phyloP scores from a whole-genome alignment of 208 protist species.

The Novymonas esmeraldas region DNA sequence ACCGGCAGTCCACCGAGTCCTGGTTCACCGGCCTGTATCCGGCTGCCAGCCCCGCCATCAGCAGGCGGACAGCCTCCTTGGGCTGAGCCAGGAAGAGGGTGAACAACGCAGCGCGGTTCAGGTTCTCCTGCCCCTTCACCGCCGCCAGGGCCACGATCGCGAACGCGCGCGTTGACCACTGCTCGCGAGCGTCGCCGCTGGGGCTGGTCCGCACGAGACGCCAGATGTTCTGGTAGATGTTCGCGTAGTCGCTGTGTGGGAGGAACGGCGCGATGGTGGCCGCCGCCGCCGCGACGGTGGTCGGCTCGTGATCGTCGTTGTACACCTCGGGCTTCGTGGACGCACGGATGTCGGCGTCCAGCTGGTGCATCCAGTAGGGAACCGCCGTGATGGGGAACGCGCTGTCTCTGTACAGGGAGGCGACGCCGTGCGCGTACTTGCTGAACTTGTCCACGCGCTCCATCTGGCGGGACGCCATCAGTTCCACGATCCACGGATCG shows the following conservation, averaged over 20 bases:
- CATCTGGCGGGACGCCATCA: conserved; percentile 91
- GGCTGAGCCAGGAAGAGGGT: too few species aligned
- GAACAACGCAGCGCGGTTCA: too few species aligned
- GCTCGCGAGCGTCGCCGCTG: neutral
- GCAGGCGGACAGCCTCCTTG: too few species aligned
- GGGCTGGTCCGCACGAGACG: conserved; percentile 22
- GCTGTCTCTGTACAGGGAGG: conserved; percentile 86
- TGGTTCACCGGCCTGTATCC: conserved; percentile 57
- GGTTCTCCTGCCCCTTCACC: neutral
- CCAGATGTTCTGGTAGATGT: conserved; percentile 70
- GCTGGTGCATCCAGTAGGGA: conserved; percentile 92
- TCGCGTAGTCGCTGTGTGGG: conserved; percentile 72
- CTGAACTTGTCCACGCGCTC: conserved; percentile 90
- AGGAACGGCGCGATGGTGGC: conserved; percentile 86
- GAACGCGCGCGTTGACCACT: neutral
- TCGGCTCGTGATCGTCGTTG: conserved; percentile 87
- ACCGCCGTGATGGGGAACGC: conserved; percentile 86
- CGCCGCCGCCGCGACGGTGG: conserved; percentile 78
- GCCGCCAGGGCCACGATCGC: neutral
- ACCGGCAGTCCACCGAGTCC: conserved; percentile 75
- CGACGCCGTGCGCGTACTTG: conserved; percentile 91
- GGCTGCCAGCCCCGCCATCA: neutral
- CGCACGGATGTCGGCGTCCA: conserved; percentile 87
- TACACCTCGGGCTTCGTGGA: conserved; percentile 83
- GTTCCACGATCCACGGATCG: conserved; percentile 88